Evolutionary conservation across 1,139 yeast genomes (phyloP).

Genomic region (Pichia kudriavzevii): DNA sequence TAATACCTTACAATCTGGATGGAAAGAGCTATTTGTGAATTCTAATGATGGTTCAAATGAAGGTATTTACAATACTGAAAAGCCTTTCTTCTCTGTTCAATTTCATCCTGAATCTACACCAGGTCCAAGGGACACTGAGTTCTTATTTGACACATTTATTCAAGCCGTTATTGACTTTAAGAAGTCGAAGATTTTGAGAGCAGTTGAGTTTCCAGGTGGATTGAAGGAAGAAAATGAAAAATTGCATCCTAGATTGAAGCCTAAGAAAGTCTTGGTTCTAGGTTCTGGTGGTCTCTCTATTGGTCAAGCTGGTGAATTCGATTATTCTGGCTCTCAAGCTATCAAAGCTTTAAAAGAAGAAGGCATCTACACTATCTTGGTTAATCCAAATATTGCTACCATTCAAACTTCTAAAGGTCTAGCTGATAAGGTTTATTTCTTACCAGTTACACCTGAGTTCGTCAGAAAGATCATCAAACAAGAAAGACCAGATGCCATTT

Average conservation of each 20-base stretch:
- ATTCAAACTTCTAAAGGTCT: slow-evolving; percentile 97
- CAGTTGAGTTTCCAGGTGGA: slow-evolving; percentile 92
- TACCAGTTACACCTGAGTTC: slow-evolving; percentile 94
- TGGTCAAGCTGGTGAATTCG: slow-evolving; percentile 99
- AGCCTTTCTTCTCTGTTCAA: slow-evolving; percentile 97
- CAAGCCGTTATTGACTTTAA: slow-evolving; percentile 65
- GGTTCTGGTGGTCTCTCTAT: slow-evolving; percentile 99
- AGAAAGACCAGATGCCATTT: slow-evolving; percentile 96
- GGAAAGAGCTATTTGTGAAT: slow-evolving; percentile 93
- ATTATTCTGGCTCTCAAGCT: slow-evolving; percentile 88
- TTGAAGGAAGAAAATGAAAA: slow-evolving; percentile 61
- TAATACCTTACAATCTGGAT: slow-evolving; percentile 60
- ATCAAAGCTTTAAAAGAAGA: slow-evolving; percentile 94
- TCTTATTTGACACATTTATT: slow-evolving; percentile 89
- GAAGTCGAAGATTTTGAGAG: slow-evolving; percentile 46
- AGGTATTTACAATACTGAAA: slow-evolving; percentile 86
- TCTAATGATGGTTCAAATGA: slow-evolving; percentile 98
- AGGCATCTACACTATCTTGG: slow-evolving; percentile 89
- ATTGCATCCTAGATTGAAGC: slow-evolving; percentile 69
- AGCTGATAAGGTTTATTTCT: slow-evolving; percentile 95
- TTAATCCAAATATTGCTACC: slow-evolving; percentile 97
- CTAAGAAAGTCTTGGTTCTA: slow-evolving; percentile 87
- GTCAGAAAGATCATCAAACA: slow-evolving; percentile 91
- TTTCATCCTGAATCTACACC: slow-evolving; percentile 99
- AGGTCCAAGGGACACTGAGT: slow-evolving; percentile 98